Evolutionary conservation across 2,329 filamentous ascomycete species (phyloP).

Genomic region (Shiraia bambusicola): DNA sequence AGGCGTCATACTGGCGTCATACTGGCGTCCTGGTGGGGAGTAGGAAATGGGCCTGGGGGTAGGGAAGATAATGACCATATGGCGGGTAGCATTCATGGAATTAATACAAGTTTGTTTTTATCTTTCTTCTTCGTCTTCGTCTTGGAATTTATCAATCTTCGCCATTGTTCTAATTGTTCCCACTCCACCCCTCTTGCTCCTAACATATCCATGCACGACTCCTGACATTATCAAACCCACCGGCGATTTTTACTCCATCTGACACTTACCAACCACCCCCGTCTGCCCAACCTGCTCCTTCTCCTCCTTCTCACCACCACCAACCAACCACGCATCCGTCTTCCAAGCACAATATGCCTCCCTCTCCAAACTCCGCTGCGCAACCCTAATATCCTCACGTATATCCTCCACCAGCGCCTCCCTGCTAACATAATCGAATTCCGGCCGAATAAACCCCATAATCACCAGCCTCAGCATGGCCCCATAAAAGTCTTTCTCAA

Average conservation of each 20-base stretch:
- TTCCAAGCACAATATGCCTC: slow-evolving; percentile 59
- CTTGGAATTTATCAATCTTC: too few relatives aligned
- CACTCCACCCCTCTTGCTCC: too few relatives aligned
- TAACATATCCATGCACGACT: too few relatives aligned
- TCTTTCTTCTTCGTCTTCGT: too few relatives aligned
- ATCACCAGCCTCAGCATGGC: slow-evolving; percentile 76
- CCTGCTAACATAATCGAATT: slow-evolving; percentile 81
- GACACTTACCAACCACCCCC: slow-evolving; percentile 13
- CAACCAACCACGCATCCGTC: slow-evolving; percentile 46
- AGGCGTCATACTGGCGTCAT: too few relatives aligned
- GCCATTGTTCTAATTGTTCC: too few relatives aligned
- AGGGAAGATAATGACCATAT: too few relatives aligned
- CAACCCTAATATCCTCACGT: slow-evolving; percentile 81
- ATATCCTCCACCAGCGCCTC: slow-evolving; percentile 90
- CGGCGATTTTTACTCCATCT: slow-evolving; percentile 11
- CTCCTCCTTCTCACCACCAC: slow-evolving; percentile 15
- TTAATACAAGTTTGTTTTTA: too few relatives aligned
- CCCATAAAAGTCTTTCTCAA: slow-evolving; percentile 81
- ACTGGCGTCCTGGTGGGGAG: too few relatives aligned
- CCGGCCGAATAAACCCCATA: slow-evolving; percentile 83
- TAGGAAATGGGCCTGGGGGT: too few relatives aligned
- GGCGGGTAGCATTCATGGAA: too few relatives aligned
- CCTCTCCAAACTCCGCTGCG: slow-evolving; percentile 69
- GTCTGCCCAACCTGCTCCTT: slow-evolving; percentile 13
- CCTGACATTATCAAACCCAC: slow-evolving; percentile 13